Evolutionary conservation across 139 green algal species (phyloP).

Genomic region (Tetraselmis chui): DNA sequence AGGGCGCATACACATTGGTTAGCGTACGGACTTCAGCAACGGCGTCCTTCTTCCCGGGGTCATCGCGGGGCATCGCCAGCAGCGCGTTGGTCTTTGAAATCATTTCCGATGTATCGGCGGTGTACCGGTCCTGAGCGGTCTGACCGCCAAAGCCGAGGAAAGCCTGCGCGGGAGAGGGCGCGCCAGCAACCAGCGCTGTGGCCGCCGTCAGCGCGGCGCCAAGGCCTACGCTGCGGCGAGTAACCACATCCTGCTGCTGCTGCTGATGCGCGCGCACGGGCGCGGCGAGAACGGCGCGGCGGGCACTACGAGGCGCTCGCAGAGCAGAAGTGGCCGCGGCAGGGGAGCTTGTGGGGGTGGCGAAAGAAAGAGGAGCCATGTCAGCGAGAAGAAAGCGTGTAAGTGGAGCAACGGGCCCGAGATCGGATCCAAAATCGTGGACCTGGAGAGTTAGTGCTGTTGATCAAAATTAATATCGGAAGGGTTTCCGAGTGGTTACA

Average conservation of each 20-base stretch:
- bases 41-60: slow-evolving; percentile 54
- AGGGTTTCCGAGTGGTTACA: too few species aligned
- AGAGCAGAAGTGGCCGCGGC: background rate
- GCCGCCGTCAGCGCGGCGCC: background rate
- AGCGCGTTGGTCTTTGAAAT: slow-evolving; percentile 48
- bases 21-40: slow-evolving; percentile 58
- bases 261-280: background rate
- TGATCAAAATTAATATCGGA: too few species aligned
- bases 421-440: too few species aligned
- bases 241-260: background rate
- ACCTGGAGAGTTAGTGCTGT: too few species aligned
- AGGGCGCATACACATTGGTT: slow-evolving; percentile 44
- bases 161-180: background rate
- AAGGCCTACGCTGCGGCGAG: background rate
- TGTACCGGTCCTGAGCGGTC: background rate
- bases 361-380: background rate
- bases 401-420: too few species aligned
- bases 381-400: background rate
- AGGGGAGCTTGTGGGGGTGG: background rate
- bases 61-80: slow-evolving; percentile 49
- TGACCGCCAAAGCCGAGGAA: background rate
- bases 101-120: slow-evolving; percentile 19
- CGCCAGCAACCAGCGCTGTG: background rate
- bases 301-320: background rate
- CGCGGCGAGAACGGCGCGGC: too few species aligned